Evolutionary conservation across 768 basidiomycete species (phyloP).

Genomic region (Crassisporium funariophilum): DNA sequence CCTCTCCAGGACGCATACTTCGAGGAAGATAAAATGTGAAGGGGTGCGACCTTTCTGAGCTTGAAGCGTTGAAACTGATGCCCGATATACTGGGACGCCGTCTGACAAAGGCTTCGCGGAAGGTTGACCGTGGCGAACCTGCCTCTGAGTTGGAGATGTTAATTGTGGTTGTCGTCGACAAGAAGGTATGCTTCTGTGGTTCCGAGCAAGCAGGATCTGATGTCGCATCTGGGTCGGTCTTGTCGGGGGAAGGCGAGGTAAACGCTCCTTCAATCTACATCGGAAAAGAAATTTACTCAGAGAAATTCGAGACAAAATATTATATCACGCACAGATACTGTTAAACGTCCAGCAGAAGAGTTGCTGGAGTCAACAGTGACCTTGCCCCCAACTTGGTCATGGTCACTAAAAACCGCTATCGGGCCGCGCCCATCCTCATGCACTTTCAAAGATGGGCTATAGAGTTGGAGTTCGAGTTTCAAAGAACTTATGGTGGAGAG

Average conservation of each 20-base stretch:
- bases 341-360: constrained; percentile 55
- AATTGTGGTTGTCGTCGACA: constrained; percentile 47
- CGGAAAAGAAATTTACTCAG: constrained; percentile 1
- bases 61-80: constrained; percentile 32
- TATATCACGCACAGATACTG: constrained; percentile 49
- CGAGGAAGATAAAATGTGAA: constrained; percentile 63
- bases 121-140: constrained; percentile 36
- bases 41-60: constrained; percentile 42
- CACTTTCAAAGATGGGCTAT: constrained; percentile 63
- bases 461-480: constrained; percentile 61
- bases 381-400: constrained; percentile 61
- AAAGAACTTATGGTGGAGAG: constrained; percentile 44
- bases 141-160: constrained; percentile 39
- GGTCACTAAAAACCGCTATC: constrained; percentile 59
- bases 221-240: constrained; percentile 22
- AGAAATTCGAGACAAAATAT: neutral
- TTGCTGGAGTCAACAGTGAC: constrained; percentile 57
- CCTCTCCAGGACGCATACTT: constrained; percentile 50
- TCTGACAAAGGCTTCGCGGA: constrained; percentile 45
- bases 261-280: constrained; percentile 70
- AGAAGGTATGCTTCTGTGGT: constrained; percentile 48
- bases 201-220: constrained; percentile 15
- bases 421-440: constrained; percentile 35
- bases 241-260: constrained; percentile 38
- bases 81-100: constrained; percentile 48